These are phyloP conservation scores for Kickxella alabastrina DNA, from an alignment of 192 early-diverging fungal genomes.

Conservation along the genomic window DNA sequence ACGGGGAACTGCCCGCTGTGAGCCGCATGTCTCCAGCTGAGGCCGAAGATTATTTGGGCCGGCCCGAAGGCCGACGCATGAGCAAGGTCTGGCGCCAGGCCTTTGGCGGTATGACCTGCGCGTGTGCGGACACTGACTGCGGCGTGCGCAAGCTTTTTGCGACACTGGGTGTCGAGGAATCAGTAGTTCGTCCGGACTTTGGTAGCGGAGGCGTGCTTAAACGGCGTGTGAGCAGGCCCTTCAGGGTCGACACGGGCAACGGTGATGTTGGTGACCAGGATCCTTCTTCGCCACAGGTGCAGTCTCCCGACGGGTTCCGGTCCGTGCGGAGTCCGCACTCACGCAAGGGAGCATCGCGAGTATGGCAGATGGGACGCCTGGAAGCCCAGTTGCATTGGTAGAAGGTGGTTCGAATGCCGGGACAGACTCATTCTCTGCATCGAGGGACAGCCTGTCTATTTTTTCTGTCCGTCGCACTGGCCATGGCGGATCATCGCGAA, in stretches of 20 bases:
- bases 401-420: too few species aligned
- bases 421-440: not conserved
- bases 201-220: conserved; percentile 3
- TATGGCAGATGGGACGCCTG: conserved; percentile 2
- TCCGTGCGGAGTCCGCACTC: conserved; percentile 11
- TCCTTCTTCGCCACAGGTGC: conserved; percentile 6
- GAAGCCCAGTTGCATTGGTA: too few species aligned
- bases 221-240: conserved; percentile 26
- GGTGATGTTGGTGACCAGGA: not conserved
- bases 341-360: conserved; percentile 15
- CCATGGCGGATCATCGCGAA: not conserved
- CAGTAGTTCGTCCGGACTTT: conserved; percentile 5
- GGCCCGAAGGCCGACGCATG: conserved; percentile 48
- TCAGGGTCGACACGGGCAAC: not conserved
- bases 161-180: conserved; percentile 44
- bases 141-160: conserved; percentile 39
- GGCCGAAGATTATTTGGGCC: conserved; percentile 37
- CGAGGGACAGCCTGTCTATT: conserved; percentile 3
- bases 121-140: conserved; percentile 27
- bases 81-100: conserved; percentile 54
- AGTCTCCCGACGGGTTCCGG: conserved; percentile 13
- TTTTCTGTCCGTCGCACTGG: conserved; percentile 7
- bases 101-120: conserved; percentile 43
- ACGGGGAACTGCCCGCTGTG: conserved; percentile 42
- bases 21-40: conserved; percentile 29